Base-by-base conservation (phyloP, 2,329 filamentous ascomycete genomes). In the Penicillium sp. region DNA sequence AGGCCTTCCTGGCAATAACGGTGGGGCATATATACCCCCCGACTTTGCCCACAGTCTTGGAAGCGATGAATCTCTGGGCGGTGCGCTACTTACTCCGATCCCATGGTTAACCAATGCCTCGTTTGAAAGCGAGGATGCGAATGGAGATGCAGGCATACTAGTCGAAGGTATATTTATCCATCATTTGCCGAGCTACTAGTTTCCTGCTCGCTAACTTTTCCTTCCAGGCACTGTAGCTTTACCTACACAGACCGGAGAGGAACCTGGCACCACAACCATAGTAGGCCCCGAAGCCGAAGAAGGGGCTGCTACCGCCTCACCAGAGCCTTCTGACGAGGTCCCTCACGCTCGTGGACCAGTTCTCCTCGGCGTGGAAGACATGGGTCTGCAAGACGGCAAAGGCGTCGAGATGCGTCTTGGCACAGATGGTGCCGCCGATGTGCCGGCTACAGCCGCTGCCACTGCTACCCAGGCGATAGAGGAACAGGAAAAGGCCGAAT, bases 71-170 rank as follows among this genome's bases (percentile, higher is more conserved):
- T 88, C 88, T 12, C 78, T 97, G 1, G 93, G 93, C 22, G 94
- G 94, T 7, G 94, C 94, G 0, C 80, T 97, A 17, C 80, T 99
- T 47, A 97, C 93, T 1, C 94, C 93, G 0, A 97, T 99, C 55
- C 90, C 92, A 0, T 99, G 94, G 94, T 78, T 97, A 48, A 80
- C 68, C 55, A 71, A 74, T 63, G 45, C 63, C 33, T 69, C 70
- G 1, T 65, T 72, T 1, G 70, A 66, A 17, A 61, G 58, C 28
- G 69, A 65, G 16, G 57, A 58, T 14, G 56, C 53, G 19, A 53
- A 55, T 56, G 69, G 64, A 25, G 56, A 58, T 16, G 53, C 56
- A 19, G 50, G 53, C 57, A 53, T 53, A 43, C 41, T 68, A 26
- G 54, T 55, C 38, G 60, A 63, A 30, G 59, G 68, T 69, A 63